Conservation (phyloP, 176 grass and related monocot species). For the Otatea glauca region DNA sequence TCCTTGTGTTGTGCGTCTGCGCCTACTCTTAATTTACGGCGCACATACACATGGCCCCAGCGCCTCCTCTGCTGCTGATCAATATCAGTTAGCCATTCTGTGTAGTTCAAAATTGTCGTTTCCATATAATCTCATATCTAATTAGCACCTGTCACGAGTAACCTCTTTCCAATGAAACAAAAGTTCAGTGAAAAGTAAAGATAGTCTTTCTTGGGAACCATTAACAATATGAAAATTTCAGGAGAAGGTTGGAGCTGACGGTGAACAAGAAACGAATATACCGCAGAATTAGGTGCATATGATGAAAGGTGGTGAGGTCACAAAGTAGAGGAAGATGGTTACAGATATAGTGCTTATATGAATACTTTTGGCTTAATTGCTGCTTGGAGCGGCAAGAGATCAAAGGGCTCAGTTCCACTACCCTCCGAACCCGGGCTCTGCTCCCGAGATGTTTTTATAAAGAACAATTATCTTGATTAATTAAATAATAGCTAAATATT, state of each 20-base stretch:
- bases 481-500: conserved; percentile 49
- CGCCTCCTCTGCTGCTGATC: too few relatives aligned
- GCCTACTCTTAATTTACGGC: too few relatives aligned
- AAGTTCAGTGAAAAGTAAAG: conserved; percentile 42
- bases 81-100: background rate
- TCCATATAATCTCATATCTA: conserved; percentile 25
- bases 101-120: background rate
- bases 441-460: conserved; percentile 45
- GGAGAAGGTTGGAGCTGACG: conserved; percentile 51
- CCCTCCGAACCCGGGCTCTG: conserved; percentile 61
- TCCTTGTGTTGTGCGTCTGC: too few relatives aligned
- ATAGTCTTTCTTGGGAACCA: conserved; percentile 43
- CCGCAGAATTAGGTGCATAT: conserved; percentile 40
- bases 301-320: conserved; percentile 63
- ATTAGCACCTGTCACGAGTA: conserved; percentile 10
- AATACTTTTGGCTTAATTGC: conserved; percentile 50
- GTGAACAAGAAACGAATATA: conserved; percentile 65
- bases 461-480: conserved; percentile 48
- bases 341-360: conserved; percentile 47
- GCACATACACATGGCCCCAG: too few relatives aligned
- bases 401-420: conserved; percentile 55
- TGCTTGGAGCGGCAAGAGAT: conserved; percentile 65
- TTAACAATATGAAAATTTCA: conserved; percentile 41
- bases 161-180: conserved; percentile 26
- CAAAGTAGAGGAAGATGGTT: conserved; percentile 39